These are phyloP conservation scores for Myxozyma monticola DNA, from an alignment of 805 yeast genomes.

Conservation along the genomic window DNA sequence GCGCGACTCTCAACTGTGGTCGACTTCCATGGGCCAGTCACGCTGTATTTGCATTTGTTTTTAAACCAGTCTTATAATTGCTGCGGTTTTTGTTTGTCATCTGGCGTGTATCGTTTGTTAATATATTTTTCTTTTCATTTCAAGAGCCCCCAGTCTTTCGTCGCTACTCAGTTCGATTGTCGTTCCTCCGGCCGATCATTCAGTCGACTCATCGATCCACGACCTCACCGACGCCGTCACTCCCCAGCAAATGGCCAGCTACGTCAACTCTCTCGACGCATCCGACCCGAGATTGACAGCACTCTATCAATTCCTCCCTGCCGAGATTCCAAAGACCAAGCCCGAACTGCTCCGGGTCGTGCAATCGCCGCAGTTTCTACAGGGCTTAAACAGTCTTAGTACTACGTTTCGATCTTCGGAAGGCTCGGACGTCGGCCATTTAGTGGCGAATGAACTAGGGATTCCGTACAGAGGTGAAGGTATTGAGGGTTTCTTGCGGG, in stretches of 20 bases:
- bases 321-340: constrained; percentile 42
- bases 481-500: constrained; percentile 49
- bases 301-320: constrained; percentile 47
- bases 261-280: constrained; percentile 10
- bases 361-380: constrained; percentile 51
- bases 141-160: constrained; percentile 19
- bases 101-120: background rate
- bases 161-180: constrained; percentile 21
- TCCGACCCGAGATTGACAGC: constrained; percentile 41
- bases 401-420: constrained; percentile 46
- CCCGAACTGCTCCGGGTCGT: constrained; percentile 47
- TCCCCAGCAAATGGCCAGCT: constrained; percentile 12
- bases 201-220: constrained; percentile 10
- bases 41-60: too few species aligned
- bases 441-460: constrained; percentile 52
- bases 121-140: constrained; percentile 3
- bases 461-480: constrained; percentile 58
- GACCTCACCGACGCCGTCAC: constrained; percentile 22
- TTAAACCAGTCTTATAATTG: too few species aligned
- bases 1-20: too few species aligned
- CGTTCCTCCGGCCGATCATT: constrained; percentile 11
- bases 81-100: too few species aligned
- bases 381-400: constrained; percentile 46
- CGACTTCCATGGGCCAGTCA: too few species aligned
- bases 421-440: constrained; percentile 44